Evolutionary conservation across 768 basidiomycete genomes (phyloP).

Genomic region (Cytidiella melzeri): DNA sequence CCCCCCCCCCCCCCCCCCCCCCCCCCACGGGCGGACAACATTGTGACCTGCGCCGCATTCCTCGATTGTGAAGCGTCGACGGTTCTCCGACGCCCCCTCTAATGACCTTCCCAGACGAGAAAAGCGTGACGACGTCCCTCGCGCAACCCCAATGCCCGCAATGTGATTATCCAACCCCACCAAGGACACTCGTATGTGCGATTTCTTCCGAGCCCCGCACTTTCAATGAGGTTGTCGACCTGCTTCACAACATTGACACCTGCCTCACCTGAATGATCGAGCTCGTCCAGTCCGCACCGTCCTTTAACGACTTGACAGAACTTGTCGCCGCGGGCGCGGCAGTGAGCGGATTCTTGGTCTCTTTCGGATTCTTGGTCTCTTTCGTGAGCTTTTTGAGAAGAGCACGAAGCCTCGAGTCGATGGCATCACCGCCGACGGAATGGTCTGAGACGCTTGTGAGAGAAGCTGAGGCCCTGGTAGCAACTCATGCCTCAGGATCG

Average conservation of each 20-base stretch:
- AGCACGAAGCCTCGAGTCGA: conserved; percentile 84
- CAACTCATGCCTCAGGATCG: conserved; percentile 70
- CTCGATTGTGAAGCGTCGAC: conserved; percentile 68
- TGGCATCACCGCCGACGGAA: conserved; percentile 56
- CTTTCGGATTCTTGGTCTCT: too few species aligned
- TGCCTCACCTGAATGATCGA: conserved; percentile 48
- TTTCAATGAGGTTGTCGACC: conserved; percentile 45
- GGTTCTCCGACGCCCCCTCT: conserved; percentile 75
- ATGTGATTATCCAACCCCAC: conserved; percentile 67
- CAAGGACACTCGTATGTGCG: conserved; percentile 71
- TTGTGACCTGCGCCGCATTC: conserved; percentile 68
- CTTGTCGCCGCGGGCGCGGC: conserved; percentile 64
- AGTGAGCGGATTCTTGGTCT: conserved; percentile 61
- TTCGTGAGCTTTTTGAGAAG: conserved; percentile 94
- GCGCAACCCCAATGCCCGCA: conserved; percentile 41
- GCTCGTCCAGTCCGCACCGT: conserved; percentile 85
- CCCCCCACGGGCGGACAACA: conserved; percentile 52
- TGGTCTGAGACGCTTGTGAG: conserved; percentile 45
- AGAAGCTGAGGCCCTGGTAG: conserved; percentile 62
- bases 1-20: conserved; percentile 27
- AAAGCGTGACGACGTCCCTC: conserved; percentile 62
- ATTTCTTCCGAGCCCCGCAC: conserved; percentile 64
- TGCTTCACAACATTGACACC: conserved; percentile 46
- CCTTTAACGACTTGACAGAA: conserved; percentile 90
- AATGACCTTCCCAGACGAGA: conserved; percentile 57